Conservation (phyloP, 345 rosid species). For the Theobroma cacao region DNA sequence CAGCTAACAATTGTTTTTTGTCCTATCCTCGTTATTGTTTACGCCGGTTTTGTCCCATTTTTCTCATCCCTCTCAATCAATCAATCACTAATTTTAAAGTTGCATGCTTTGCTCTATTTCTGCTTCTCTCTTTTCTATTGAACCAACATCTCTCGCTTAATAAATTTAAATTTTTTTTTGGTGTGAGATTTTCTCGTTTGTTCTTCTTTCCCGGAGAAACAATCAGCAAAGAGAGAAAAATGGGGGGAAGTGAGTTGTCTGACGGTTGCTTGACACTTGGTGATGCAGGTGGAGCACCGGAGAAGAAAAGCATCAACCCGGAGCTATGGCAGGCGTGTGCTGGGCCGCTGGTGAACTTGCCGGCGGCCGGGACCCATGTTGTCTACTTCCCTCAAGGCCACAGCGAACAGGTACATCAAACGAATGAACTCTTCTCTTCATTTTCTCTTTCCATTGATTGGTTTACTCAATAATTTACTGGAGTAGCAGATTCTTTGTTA, state of each 20-base stretch:
- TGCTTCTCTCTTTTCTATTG: too few species aligned
- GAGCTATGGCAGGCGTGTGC: slow-evolving; percentile 86
- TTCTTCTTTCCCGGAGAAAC: slow-evolving; percentile 1
- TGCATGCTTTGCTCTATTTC: neutral
- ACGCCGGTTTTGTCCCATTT: slow-evolving; percentile 4
- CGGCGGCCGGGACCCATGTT: slow-evolving; percentile 61
- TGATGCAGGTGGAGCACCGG: slow-evolving; percentile 31
- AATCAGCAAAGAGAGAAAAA: neutral
- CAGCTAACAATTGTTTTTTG: neutral
- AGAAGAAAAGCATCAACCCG: slow-evolving; percentile 57
- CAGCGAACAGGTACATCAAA: slow-evolving; percentile 55
- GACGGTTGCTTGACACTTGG: slow-evolving; percentile 28
- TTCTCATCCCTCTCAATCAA: too few species aligned
- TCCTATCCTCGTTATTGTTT: neutral
- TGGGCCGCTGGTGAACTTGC: slow-evolving; percentile 63
- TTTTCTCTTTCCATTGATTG: slow-evolving; percentile 3
- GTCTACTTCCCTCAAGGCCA: slow-evolving; percentile 84
- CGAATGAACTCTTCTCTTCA: neutral
- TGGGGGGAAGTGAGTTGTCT: slow-evolving; percentile 2
- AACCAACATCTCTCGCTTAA: neutral
- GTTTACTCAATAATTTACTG: neutral
- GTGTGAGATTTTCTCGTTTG: neutral
- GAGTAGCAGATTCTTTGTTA: neutral
- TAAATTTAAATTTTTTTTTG: neutral
- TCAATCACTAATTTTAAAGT: neutral